Evolutionary conservation across 768 basidiomycete genomes (phyloP).

Genomic region (Kwoniella bestiolae): DNA sequence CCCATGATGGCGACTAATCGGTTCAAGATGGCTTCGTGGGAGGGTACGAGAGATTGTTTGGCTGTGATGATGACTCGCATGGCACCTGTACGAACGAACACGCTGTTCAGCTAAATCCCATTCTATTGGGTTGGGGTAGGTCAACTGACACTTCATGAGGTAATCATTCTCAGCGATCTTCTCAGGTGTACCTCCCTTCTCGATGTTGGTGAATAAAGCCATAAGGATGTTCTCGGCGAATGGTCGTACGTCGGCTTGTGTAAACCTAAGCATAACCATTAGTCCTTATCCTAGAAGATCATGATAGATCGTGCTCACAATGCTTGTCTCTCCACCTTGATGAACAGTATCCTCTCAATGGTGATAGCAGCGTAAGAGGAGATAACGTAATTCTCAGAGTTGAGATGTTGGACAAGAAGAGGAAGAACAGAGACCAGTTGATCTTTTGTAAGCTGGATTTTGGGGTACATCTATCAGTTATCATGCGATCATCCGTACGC

Average conservation of each 20-base stretch:
- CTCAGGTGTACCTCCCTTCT: slow-evolving; percentile 76
- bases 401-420: slow-evolving; percentile 77
- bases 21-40: slow-evolving; percentile 68
- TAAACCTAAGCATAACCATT: slow-evolving; percentile 65
- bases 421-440: slow-evolving; percentile 92
- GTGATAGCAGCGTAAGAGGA: slow-evolving; percentile 97
- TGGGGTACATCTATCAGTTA: slow-evolving; percentile 11
- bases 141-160: slow-evolving; percentile 85
- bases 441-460: slow-evolving; percentile 77
- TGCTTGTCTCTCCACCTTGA: slow-evolving; percentile 75
- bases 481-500: background rate
- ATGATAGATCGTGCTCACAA: no score
- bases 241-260: slow-evolving; percentile 82
- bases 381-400: slow-evolving; percentile 83
- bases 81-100: slow-evolving; percentile 64
- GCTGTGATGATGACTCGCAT: slow-evolving; percentile 94
- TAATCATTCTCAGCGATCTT: slow-evolving; percentile 97
- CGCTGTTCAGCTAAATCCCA: background rate
- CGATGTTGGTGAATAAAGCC: slow-evolving; percentile 78
- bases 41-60: slow-evolving; percentile 72
- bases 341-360: slow-evolving; percentile 92
- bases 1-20: slow-evolving; percentile 83
- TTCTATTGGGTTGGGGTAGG: background rate
- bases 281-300: slow-evolving; percentile 19
- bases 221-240: slow-evolving; percentile 71